phyloP scores from a whole-genome alignment of 345 rosid species.

The Boechera divaricarpa region DNA sequence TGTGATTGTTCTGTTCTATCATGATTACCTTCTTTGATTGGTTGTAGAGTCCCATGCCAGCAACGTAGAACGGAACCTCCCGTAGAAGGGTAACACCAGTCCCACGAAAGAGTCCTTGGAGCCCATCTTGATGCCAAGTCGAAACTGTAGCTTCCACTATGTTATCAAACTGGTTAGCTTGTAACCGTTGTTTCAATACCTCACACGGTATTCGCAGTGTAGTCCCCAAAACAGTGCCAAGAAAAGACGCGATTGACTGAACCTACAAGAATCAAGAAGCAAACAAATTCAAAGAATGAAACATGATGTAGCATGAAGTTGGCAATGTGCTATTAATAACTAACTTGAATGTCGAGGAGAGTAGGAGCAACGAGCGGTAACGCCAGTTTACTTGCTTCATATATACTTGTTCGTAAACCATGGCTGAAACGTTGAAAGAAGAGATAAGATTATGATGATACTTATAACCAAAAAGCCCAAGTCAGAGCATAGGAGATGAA shows the following conservation, averaged over 20 bases:
- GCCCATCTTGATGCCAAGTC: conserved; percentile 88
- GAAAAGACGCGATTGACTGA: conserved; percentile 84
- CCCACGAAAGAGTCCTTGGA: conserved; percentile 88
- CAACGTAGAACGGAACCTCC: conserved; percentile 94
- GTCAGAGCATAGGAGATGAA: background rate
- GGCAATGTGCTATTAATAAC: conserved; percentile 39
- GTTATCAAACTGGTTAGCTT: conserved; percentile 86
- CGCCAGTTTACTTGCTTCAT: conserved; percentile 79
- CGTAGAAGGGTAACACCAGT: conserved; percentile 91
- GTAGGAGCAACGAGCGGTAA: conserved; percentile 78
- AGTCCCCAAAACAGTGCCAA: conserved; percentile 87
- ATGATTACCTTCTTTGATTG: conserved; percentile 82
- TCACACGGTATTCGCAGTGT: conserved; percentile 89
- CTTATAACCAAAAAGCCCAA: background rate
- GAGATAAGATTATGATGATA: background rate
- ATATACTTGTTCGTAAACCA: conserved; percentile 90
- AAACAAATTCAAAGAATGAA: conserved; percentile 13
- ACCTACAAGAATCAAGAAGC: conserved; percentile 52
- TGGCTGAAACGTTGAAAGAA: conserved; percentile 53
- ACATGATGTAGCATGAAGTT: background rate
- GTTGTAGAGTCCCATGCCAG: conserved; percentile 84
- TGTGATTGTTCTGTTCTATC: background rate
- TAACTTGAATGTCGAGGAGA: conserved; percentile 84
- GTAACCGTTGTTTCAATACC: conserved; percentile 94
- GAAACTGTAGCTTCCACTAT: conserved; percentile 76